phyloP scores from a whole-genome alignment of 164 flowering plant genomes.

The Buxus sempervirens region DNA sequence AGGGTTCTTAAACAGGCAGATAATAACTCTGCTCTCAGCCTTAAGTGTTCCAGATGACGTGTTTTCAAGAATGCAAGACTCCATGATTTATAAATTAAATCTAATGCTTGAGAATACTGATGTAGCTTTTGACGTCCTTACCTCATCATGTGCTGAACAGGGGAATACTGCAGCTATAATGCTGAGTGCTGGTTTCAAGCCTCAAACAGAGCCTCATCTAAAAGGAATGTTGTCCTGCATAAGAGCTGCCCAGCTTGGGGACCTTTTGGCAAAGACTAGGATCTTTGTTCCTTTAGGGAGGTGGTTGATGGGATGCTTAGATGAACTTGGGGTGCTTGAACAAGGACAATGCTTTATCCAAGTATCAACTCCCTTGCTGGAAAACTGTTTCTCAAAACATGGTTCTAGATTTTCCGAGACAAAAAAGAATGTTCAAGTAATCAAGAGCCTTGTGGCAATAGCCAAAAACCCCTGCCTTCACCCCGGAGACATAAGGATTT shows the following conservation, averaged over 20 bases:
- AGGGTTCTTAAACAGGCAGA: slow-evolving; percentile 86
- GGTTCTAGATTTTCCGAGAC: slow-evolving; percentile 57
- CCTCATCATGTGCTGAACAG: slow-evolving; percentile 73
- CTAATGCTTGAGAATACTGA: slow-evolving; percentile 59
- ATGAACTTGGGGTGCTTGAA: slow-evolving; percentile 81
- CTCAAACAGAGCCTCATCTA: slow-evolving; percentile 76
- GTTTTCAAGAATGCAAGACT: slow-evolving; percentile 74
- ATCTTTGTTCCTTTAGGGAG: slow-evolving; percentile 86
- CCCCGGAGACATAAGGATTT: slow-evolving; percentile 85
- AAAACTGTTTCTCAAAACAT: slow-evolving; percentile 67
- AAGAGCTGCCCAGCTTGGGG: slow-evolving; percentile 80
- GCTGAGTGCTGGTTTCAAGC: slow-evolving; percentile 87
- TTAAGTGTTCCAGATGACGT: slow-evolving; percentile 59
- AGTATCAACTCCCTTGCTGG: slow-evolving; percentile 68
- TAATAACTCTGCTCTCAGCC: slow-evolving; percentile 74
- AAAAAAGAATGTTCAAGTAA: slow-evolving; percentile 41
- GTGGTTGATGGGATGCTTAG: slow-evolving; percentile 92
- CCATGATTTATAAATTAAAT: slow-evolving; percentile 61
- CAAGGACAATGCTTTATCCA: slow-evolving; percentile 91
- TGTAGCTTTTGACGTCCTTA: slow-evolving; percentile 78
- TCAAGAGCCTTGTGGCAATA: slow-evolving; percentile 64
- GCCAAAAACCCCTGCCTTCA: slow-evolving; percentile 98
- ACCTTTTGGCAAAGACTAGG: slow-evolving; percentile 70
- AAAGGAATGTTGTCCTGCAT: slow-evolving; percentile 75
- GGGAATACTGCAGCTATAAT: slow-evolving; percentile 82